phyloP scores from a whole-genome alignment of 306 rosid species.

The Lagenaria siceraria region DNA sequence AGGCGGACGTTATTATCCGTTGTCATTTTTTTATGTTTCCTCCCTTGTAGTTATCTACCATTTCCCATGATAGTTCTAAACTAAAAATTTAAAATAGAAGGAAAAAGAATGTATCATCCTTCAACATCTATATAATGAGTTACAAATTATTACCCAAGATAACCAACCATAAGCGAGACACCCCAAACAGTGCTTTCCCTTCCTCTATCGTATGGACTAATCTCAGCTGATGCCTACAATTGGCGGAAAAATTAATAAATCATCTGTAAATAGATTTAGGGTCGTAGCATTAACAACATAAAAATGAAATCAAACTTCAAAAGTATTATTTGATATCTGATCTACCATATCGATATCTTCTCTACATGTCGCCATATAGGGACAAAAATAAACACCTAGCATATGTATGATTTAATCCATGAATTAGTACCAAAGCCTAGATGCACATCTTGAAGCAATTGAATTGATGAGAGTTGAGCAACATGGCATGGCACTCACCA shows the following conservation, averaged over 20 bases:
- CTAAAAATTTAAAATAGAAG: background rate
- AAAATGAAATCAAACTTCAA: background rate
- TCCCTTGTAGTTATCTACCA: background rate
- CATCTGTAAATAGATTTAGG: background rate
- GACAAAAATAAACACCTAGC: background rate
- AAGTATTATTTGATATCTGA: background rate
- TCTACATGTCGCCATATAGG: background rate
- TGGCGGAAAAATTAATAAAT: constrained; percentile 15
- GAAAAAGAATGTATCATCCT: background rate
- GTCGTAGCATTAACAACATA: background rate
- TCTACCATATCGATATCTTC: background rate
- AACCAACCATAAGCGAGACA: constrained; percentile 71
- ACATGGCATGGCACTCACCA: background rate
- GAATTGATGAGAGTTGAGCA: background rate
- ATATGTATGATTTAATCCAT: background rate
- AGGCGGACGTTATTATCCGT: background rate
- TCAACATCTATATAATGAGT: background rate
- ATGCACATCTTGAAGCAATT: background rate
- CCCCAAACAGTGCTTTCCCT: constrained; percentile 98
- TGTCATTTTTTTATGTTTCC: background rate
- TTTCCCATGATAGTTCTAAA: background rate
- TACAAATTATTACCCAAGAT: constrained; percentile 68
- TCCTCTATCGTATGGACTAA: constrained; percentile 69
- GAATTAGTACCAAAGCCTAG: background rate
- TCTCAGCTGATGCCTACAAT: constrained; percentile 73